Conservation (phyloP, 2,329 filamentous ascomycete genomes). For the Clarireedia paspali region DNA sequence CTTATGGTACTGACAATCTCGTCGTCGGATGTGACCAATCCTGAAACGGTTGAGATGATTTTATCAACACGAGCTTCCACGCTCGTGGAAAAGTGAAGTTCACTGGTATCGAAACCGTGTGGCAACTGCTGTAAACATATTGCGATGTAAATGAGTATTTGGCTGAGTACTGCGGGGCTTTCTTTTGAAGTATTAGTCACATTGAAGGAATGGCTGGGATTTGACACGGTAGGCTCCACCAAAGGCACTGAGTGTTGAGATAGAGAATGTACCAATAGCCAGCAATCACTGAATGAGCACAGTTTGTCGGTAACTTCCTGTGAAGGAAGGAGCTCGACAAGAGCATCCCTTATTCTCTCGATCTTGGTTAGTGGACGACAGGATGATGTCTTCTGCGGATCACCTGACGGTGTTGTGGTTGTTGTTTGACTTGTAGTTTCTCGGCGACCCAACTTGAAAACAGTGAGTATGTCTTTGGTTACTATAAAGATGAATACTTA, state of each 20-base stretch:
- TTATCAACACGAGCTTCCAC: slow-evolving; percentile 22
- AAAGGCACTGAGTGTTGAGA: slow-evolving; percentile 7
- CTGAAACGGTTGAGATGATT: slow-evolving; percentile 21
- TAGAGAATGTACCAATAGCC: slow-evolving; percentile 23
- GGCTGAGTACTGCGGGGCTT: slow-evolving; percentile 22
- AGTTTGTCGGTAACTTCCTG: slow-evolving; percentile 24
- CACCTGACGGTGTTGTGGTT: slow-evolving; percentile 17
- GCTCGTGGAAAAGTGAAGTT: slow-evolving; percentile 17
- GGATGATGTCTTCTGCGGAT: slow-evolving; percentile 4
- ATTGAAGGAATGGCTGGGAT: slow-evolving; percentile 15
- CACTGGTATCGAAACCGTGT: slow-evolving; percentile 17
- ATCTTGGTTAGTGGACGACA: slow-evolving; percentile 18
- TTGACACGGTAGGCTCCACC: background rate
- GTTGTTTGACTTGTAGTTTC: slow-evolving; percentile 14
- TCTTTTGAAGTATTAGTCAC: slow-evolving; percentile 18
- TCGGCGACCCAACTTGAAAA: slow-evolving; percentile 20
- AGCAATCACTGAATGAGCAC: slow-evolving; percentile 18
- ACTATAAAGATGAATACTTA: slow-evolving; percentile 10
- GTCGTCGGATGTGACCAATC: slow-evolving; percentile 38
- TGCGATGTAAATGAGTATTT: slow-evolving; percentile 23
- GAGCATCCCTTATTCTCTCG: slow-evolving; percentile 23
- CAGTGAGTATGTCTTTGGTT: background rate
- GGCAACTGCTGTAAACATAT: slow-evolving; percentile 26
- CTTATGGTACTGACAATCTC: slow-evolving; percentile 40
- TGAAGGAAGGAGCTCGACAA: slow-evolving; percentile 24